Conservation (phyloP, 75 land plant genomes). For the Adiantum capillusveneris region DNA sequence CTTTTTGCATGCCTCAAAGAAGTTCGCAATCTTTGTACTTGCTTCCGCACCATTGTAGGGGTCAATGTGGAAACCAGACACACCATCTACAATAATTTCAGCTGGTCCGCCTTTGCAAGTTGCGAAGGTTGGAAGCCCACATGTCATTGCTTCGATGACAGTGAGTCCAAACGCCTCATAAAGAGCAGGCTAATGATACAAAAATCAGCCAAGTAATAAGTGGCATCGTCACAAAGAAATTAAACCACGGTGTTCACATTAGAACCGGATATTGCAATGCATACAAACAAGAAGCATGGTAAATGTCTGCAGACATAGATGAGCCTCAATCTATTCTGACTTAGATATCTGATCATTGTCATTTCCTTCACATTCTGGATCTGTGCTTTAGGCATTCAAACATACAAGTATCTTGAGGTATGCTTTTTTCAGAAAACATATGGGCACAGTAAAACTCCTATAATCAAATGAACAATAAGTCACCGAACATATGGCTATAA, state of each 20-base stretch:
- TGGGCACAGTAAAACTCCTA: too few relatives aligned
- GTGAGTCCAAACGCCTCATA: conserved; percentile 97
- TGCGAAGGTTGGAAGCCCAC: conserved; percentile 93
- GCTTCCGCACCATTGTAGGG: conserved; percentile 69
- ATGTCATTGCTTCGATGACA: conserved; percentile 98
- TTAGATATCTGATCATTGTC: too few relatives aligned
- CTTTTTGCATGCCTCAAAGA: conserved; percentile 64
- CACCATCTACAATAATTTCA: conserved; percentile 83
- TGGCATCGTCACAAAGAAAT: background rate
- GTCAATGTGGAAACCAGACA: conserved; percentile 89
- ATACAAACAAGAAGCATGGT: too few relatives aligned
- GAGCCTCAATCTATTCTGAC: too few relatives aligned
- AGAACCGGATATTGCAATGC: background rate
- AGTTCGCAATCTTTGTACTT: conserved; percentile 61
- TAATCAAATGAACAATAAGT: too few relatives aligned
- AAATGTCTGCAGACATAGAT: too few relatives aligned
- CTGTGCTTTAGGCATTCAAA: too few relatives aligned
- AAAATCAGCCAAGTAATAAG: too few relatives aligned
- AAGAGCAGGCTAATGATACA: conserved; percentile 60
- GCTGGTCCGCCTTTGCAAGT: conserved; percentile 94
- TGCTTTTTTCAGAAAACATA: too few relatives aligned
- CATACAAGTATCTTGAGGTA: too few relatives aligned
- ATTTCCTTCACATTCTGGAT: too few relatives aligned
- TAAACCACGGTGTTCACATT: background rate
- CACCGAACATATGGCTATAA: too few relatives aligned